A percentile compares a stretch with the other conserved stretches of the same genome.
phyloP scores from a whole-genome alignment of 805 yeast genomes.

The Wickerhamomyces bovis region DNA sequence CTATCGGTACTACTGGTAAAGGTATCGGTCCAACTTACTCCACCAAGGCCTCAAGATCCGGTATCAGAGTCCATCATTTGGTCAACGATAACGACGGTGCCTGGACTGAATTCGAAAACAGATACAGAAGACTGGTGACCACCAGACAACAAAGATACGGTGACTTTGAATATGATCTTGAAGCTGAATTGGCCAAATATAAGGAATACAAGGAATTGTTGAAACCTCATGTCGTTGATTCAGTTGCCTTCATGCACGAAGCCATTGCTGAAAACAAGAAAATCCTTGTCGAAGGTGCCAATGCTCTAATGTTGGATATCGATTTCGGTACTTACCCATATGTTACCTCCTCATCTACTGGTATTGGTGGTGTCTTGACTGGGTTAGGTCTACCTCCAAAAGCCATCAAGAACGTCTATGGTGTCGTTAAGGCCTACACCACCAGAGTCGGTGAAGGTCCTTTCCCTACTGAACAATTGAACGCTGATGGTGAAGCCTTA shows the following conservation, averaged over 20 bases:
- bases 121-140: slow-evolving; percentile 68
- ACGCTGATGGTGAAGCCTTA: slow-evolving; percentile 76
- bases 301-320: slow-evolving; percentile 94
- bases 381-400: slow-evolving; percentile 96
- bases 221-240: slow-evolving; percentile 90
- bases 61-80: slow-evolving; percentile 93
- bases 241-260: slow-evolving; percentile 74
- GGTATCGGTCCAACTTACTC: slow-evolving; percentile 99
- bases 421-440: slow-evolving; percentile 98
- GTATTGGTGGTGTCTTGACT: slow-evolving; percentile 96
- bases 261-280: slow-evolving; percentile 76
- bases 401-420: slow-evolving; percentile 72
- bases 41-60: slow-evolving; percentile 94
- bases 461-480: slow-evolving; percentile 95
- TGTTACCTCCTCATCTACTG: slow-evolving; percentile 93
- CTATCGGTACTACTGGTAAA: slow-evolving; percentile 97
- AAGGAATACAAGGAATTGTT: slow-evolving; percentile 66
- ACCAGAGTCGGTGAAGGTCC: slow-evolving; percentile 99
- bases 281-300: slow-evolving; percentile 95
- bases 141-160: slow-evolving; percentile 91
- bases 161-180: slow-evolving; percentile 80
- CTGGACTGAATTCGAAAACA: slow-evolving; percentile 84
- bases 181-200: slow-evolving; percentile 73
- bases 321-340: slow-evolving; percentile 98
- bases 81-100: slow-evolving; percentile 84